These are phyloP conservation scores for Huiozyma naganishii DNA, from an alignment of 805 yeast species.

Conservation along the genomic window DNA sequence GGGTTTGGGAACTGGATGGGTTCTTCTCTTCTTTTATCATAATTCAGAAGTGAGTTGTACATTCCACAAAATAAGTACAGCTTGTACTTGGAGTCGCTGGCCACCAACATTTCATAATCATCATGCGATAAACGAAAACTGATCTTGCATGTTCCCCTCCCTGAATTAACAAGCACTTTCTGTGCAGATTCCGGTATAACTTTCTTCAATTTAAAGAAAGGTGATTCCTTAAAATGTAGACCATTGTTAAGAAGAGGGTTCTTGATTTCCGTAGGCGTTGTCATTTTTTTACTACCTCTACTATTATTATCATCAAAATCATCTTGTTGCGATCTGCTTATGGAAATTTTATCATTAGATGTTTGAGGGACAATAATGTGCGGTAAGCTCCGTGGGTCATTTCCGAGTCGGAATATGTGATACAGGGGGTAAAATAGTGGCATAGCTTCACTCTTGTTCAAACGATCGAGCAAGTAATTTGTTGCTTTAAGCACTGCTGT, in stretches of 20 bases:
- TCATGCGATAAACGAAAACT: constrained; percentile 38
- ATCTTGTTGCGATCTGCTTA: background rate
- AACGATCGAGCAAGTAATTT: constrained; percentile 34
- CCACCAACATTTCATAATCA: constrained; percentile 25
- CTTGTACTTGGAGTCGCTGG: constrained; percentile 19
- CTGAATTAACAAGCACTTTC: constrained; percentile 26
- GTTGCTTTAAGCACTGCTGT: constrained; percentile 31
- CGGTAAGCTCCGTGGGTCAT: background rate
- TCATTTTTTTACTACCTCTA: background rate
- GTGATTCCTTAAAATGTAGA: constrained; percentile 26
- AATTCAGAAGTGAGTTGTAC: constrained; percentile 11
- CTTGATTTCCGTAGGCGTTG: background rate
- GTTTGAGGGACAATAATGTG: background rate
- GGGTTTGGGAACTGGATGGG: constrained; percentile 70
- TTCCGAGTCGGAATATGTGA: constrained; percentile 9
- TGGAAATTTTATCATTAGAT: background rate
- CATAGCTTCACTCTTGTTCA: constrained; percentile 24
- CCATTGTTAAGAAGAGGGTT: background rate
- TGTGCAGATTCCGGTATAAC: constrained; percentile 30
- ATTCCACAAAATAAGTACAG: constrained; percentile 39
- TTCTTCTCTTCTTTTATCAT: constrained; percentile 38
- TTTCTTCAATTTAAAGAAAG: constrained; percentile 43
- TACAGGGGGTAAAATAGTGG: constrained; percentile 32
- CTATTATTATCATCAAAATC: too few species aligned
- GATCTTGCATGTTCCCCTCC: constrained; percentile 32